Base-by-base conservation (phyloP, 2,329 filamentous ascomycete genomes). In the Hirsutella thompsonii region DNA sequence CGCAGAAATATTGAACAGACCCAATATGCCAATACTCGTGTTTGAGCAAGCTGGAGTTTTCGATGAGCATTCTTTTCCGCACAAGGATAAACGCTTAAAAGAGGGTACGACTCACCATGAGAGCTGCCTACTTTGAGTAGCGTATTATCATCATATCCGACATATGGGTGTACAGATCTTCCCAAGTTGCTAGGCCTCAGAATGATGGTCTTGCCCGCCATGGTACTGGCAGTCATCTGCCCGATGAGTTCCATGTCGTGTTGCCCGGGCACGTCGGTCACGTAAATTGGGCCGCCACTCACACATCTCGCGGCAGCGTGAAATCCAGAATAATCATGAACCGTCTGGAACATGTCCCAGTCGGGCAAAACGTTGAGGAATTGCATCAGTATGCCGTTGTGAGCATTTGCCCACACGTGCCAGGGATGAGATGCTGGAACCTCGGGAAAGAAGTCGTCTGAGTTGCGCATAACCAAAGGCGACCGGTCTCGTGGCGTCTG, bases 331-430 rank as follows among this genome's bases (percentile, higher is more conserved):
- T 85, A 94, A 20, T 69, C 64, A 45, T 79, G 73, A 2, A 64
- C 63, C 1, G 76, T 79, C 50, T 81, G 77, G 53, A 81, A 81
- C 77, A 81, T 81, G 49, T 81, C 77, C 74, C 76, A 81, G 58
- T 95, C 89, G 0, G 92, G 90, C 1, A 96, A 63, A 1, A 87
- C 76, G 50, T 95, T 94, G 26, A 96, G 68, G 53, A 92, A 81
- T 47, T 86, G 79, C 2, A 83, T 89, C 13, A 96, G 67, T 1
- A 96, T 68, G 26, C 77, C 72, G 56, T 94, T 95, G 60, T 95
- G 84, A 0, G 90, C 90, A 55, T 96, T 98, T 47, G 82, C 78
- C 69, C 93, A 98, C 29, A 96, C 74, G 58, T 98, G 92, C 90
- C 92, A 98, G 0, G 89, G 76, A 46, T 98, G 92, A 6, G 83